phyloP scores from a whole-genome alignment of 1,284 basidiomycete species.

The Cryptococcus amylolentus region DNA sequence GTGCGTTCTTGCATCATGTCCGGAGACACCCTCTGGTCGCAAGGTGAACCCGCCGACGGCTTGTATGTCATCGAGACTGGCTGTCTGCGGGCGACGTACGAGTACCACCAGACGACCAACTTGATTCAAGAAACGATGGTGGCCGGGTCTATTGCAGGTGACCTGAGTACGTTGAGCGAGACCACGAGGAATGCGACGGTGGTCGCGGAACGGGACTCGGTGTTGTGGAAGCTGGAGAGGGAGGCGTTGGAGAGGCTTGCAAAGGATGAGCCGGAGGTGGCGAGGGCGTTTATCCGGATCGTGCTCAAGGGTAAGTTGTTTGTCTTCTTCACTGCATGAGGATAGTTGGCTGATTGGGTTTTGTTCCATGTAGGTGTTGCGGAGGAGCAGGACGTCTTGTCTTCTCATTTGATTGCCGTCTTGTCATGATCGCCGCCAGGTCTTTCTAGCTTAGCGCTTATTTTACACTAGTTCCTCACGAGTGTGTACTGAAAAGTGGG shows the following conservation, averaged over 20 bases:
- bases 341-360: neutral
- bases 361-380: slow-evolving; percentile 33
- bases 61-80: slow-evolving; percentile 83
- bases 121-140: slow-evolving; percentile 84
- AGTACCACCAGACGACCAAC: slow-evolving; percentile 65
- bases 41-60: slow-evolving; percentile 71
- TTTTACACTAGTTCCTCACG: too few relatives aligned
- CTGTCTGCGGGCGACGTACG: slow-evolving; percentile 73
- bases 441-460: too few relatives aligned
- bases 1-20: slow-evolving; percentile 59
- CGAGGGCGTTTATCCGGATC: slow-evolving; percentile 65
- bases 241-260: slow-evolving; percentile 61
- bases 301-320: slow-evolving; percentile 68
- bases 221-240: slow-evolving; percentile 72
- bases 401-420: slow-evolving; percentile 1
- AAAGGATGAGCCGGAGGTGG: slow-evolving; percentile 62
- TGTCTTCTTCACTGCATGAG: neutral
- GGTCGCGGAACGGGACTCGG: slow-evolving; percentile 68
- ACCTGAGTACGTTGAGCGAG: slow-evolving; percentile 74
- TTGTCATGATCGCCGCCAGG: neutral
- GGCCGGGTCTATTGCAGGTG: slow-evolving; percentile 83
- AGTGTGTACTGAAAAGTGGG: too few relatives aligned
- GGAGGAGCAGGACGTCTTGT: slow-evolving; percentile 46
- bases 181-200: slow-evolving; percentile 79
- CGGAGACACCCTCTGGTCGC: slow-evolving; percentile 70